Evolutionary conservation across 139 green algal species (phyloP), one percentile per base, ranked within the genome.

Genomic region (Coccomyxa sp.): DNA sequence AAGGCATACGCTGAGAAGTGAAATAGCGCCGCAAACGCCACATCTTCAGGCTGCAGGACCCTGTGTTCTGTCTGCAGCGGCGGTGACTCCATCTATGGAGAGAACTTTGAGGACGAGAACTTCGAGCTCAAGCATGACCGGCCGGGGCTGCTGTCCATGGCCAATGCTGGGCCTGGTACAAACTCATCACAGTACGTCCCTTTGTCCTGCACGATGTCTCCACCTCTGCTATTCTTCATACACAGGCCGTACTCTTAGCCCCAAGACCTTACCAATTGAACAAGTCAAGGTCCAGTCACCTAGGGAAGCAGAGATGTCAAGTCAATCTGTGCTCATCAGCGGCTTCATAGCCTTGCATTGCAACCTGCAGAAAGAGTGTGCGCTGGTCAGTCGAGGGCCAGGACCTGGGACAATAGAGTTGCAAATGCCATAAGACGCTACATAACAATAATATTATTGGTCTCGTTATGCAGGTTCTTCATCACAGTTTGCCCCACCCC

Each of bases 151-250:
- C 79, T 94, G 31, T 91, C 86, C 73, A 94, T 96, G 91, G 90
- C 90, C 58, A 96, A 95, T 64, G 82, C 89, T 27, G 91, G 91
- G 1, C 87, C 84, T 31, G 89, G 91, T 86, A 93, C 90, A 44
- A 94, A 94, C 70, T 88, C 88, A 34, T 38, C 29, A 34, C 64
- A 71, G 64, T 71, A 29, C 27, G 64, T 29, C 64, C 5, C 44
- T 58, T 58, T 71, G 64, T 34, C 18, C 31, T 70, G 31, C 58
- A 10, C 10, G 58, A 35, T 70, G 58, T 34, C 64, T 64, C 27
- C 18, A 64, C 50, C 22, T 18, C 1, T 18, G 18, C 22, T 6
- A 64, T 4, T 22, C 22, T 31, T 4, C 50, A 64, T 64, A 6
- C n/a, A 7, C 50, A 64, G 50, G 22, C 50, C 50, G 22, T 64